A percentile compares a stretch with the other conserved stretches of the same genome.
Conservation (phyloP, 225 moss, liverwort and hornwort genomes). For the Pseudisothecium myosuroides region DNA sequence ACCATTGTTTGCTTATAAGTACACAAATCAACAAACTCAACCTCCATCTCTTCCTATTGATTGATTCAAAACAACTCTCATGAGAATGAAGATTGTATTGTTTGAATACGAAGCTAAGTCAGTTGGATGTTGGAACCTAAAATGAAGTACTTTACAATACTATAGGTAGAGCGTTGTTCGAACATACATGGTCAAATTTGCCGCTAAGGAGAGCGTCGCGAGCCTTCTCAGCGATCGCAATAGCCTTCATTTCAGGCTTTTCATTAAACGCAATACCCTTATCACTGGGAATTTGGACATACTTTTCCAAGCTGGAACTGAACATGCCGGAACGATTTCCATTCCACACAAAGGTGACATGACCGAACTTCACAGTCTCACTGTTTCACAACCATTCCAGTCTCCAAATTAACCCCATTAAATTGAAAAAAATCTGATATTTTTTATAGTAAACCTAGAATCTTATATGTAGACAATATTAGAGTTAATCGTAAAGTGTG, state of each 20-base stretch:
- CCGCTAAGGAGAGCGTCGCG: conserved; percentile 77
- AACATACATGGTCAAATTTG: conserved; percentile 62
- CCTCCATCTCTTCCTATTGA: neutral
- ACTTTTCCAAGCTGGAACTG: conserved; percentile 74
- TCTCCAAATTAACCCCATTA: neutral
- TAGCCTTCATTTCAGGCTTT: conserved; percentile 90
- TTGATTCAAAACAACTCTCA: neutral
- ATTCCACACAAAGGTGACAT: conserved; percentile 97
- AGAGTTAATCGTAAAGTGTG: no score
- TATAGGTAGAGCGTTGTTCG: neutral
- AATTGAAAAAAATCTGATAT: neutral
- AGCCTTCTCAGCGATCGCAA: conserved; percentile 72
- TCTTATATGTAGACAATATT: neutral
- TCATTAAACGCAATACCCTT: conserved; percentile 71
- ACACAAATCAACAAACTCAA: neutral
- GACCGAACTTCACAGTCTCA: conserved; percentile 97
- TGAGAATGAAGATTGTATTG: neutral
- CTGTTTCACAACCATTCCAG: conserved; percentile 21
- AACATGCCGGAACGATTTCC: conserved; percentile 95
- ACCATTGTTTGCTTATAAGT: neutral
- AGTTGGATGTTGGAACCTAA: neutral
- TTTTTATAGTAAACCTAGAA: neutral
- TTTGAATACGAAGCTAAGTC: neutral
- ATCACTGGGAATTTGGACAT: conserved; percentile 81
- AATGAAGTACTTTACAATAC: neutral